Evolutionary conservation across 306 rosid genomes (phyloP), one percentile per base, ranked within the genome.

Genomic region (Sicyos edulis): DNA sequence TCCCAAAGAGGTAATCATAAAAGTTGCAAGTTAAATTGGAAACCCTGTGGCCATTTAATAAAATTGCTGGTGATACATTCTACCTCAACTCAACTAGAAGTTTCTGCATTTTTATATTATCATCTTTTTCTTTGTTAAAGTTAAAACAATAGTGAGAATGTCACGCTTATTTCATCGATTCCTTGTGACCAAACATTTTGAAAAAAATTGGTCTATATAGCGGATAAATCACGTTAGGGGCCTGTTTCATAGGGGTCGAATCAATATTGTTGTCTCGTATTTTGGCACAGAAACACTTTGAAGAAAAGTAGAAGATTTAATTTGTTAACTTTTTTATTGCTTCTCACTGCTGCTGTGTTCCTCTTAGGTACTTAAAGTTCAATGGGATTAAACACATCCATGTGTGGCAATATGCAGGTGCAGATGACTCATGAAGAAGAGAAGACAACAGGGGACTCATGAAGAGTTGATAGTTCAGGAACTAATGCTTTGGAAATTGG

Each of bases 381-480:
- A 67, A 8, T 50, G 73, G 59, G 58, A 69, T 69, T 51, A 69
- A 69, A 69, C 73, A 49, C 15, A 10, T 42, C 15, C 24, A 16
- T 69, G 22, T 69, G 73, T 56, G 59, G 47, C 73, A 47, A 69
- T 16, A 21, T 50, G 59, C 21, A 14, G 47, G 20, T 24, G 57
- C 44, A 49, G 59, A 3, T 9, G 45, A 40, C 45, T 40, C 45
- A 40, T 40, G 45, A 40, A 40, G 45, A 8, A 40, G 45, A 40
- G 45, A 40, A 40, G 37, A 32, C 37, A 32, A 32, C 37, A 40
- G 63, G 59, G 58, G 59, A 69, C 24, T 69, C 73, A 8, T 69
- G 73, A 51, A 69, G 73, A 69, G 73, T 69, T 13, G 73, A 50
- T 69, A 51, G 26, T 15, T 69, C 20, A 5, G 73, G 59, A 69